phyloP scores from a whole-genome alignment of 2,329 filamentous ascomycete species.

The Scleromitrula shiraiana region DNA sequence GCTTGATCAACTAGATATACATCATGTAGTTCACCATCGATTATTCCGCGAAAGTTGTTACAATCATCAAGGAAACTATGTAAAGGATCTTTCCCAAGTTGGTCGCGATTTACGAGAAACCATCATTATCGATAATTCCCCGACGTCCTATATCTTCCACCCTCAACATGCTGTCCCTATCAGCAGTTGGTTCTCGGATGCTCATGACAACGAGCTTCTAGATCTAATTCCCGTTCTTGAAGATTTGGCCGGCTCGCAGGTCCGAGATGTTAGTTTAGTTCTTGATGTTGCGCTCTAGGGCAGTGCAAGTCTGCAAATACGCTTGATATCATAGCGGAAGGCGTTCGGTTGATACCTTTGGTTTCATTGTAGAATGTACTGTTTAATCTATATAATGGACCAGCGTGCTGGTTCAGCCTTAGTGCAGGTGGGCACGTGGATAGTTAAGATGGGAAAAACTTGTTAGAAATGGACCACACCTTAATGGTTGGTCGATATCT shows the following conservation, averaged over 20 bases:
- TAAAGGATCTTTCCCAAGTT: constrained; percentile 97
- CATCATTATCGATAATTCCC: constrained; percentile 99
- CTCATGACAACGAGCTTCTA: constrained; percentile 96
- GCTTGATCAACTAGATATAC: constrained; percentile 93
- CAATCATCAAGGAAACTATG: constrained; percentile 98
- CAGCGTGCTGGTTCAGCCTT: constrained; percentile 23
- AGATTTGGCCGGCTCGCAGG: constrained; percentile 81
- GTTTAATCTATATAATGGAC: constrained; percentile 33
- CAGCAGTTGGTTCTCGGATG: constrained; percentile 99
- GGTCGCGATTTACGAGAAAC: constrained; percentile 93
- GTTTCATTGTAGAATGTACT: constrained; percentile 33
- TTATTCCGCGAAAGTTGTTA: constrained; percentile 98
- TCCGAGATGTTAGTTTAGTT: constrained; percentile 93
- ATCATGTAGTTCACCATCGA: constrained; percentile 90
- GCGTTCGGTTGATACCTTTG: constrained; percentile 33
- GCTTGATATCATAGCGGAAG: constrained; percentile 32
- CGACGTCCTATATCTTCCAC: constrained; percentile 98
- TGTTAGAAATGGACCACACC: constrained; percentile 1
- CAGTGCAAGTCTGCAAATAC: constrained; percentile 27
- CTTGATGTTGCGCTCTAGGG: constrained; percentile 76
- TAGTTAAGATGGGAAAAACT: constrained; percentile 1
- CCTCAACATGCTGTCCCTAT: constrained; percentile 98
- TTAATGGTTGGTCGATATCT: neutral
- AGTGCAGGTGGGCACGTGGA: constrained; percentile 11
- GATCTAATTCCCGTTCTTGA: constrained; percentile 97